Conservation (phyloP, 192 early-diverging fungal species). For the Rhizophagus clarus region DNA sequence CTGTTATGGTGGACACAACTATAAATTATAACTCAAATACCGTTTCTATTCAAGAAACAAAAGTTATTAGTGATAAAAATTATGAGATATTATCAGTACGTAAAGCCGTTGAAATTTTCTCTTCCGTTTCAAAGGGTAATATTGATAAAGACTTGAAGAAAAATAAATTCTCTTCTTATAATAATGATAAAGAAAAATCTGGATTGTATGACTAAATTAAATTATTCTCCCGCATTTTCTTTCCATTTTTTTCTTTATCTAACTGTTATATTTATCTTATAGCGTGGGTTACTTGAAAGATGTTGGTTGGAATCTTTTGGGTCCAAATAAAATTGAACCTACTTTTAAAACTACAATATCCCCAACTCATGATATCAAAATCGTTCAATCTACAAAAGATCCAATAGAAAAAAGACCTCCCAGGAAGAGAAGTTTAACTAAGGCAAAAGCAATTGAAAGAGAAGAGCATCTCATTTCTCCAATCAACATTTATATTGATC, state of each 20-base stretch:
- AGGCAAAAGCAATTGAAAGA: neutral
- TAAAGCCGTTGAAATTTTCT: neutral
- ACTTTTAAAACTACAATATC: neutral
- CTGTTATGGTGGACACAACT: neutral
- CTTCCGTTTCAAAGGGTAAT: neutral
- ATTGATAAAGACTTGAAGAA: neutral
- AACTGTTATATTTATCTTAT: neutral
- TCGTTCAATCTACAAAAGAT: neutral
- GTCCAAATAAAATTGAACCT: neutral
- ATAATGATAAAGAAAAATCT: neutral
- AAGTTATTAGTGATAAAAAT: neutral
- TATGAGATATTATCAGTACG: neutral
- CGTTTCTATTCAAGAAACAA: neutral
- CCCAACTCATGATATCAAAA: neutral
- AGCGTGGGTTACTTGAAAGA: neutral
- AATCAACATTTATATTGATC: neutral
- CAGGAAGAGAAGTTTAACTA: neutral
- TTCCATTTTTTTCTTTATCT: too few relatives aligned
- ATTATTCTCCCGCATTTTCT: too few relatives aligned
- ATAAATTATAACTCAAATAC: neutral
- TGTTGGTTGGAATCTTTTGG: neutral
- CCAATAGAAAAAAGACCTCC: neutral
- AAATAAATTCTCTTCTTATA: neutral
- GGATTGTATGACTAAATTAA: neutral
- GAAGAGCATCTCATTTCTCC: neutral